Evolutionary conservation across 2,329 filamentous ascomycete species (phyloP).

Genomic region (Akanthomyces muscarius): DNA sequence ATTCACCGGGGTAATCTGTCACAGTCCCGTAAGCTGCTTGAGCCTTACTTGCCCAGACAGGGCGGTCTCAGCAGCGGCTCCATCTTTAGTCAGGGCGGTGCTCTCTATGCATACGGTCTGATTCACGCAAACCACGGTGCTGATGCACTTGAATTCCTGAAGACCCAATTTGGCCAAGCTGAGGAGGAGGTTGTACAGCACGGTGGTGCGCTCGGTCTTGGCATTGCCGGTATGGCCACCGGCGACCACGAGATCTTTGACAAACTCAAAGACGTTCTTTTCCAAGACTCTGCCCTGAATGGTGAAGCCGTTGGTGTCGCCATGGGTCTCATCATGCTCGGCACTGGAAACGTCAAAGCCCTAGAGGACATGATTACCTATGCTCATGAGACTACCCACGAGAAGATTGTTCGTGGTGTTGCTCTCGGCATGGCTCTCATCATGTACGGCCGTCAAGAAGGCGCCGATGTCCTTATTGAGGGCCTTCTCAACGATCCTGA

Average conservation of each 20-base stretch:
- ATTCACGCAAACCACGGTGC: constrained; percentile 98
- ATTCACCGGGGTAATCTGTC: constrained; percentile 94
- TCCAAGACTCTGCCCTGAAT: constrained; percentile 91
- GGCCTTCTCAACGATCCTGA: constrained; percentile 90
- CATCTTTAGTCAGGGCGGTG: constrained; percentile 92
- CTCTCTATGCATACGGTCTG: constrained; percentile 88
- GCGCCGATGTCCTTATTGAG: constrained; percentile 90
- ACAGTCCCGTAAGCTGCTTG: constrained; percentile 87
- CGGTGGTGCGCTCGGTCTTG: constrained; percentile 88
- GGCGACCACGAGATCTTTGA: constrained; percentile 88
- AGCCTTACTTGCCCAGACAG: constrained; percentile 85
- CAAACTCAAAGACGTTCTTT: constrained; percentile 82
- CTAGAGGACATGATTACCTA: constrained; percentile 97
- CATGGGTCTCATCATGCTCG: constrained; percentile 98
- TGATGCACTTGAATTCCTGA: constrained; percentile 77
- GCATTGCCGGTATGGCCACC: constrained; percentile 96
- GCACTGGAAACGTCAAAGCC: constrained; percentile 91
- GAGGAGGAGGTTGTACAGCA: constrained; percentile 94
- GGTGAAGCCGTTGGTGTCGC: constrained; percentile 93
- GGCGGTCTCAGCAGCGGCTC: constrained; percentile 74
- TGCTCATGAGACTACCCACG: constrained; percentile 94
- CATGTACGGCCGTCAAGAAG: constrained; percentile 95
- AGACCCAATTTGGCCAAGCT: constrained; percentile 68
- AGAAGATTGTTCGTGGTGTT: constrained; percentile 96
- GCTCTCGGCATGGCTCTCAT: constrained; percentile 96